A percentile compares a stretch with the other conserved stretches of the same genome.
phyloP scores from a whole-genome alignment of 164 flowering plant species.

The Dillenia turbinata region DNA sequence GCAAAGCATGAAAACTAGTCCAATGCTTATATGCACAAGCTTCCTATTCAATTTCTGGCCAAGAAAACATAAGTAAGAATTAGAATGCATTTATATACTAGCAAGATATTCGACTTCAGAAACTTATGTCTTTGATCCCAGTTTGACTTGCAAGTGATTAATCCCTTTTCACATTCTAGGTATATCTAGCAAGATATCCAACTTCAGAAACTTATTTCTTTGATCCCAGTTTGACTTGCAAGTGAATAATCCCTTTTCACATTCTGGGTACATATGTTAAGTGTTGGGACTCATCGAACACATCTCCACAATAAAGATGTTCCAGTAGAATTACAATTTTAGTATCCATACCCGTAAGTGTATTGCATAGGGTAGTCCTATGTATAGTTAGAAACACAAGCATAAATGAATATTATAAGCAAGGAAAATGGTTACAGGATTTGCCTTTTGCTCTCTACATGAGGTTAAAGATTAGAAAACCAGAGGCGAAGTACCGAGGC shows the following conservation, averaged over 20 bases:
- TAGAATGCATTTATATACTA: not conserved
- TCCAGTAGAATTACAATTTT: too few species aligned
- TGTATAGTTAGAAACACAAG: too few species aligned
- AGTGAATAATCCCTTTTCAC: not conserved
- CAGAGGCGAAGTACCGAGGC: too few species aligned
- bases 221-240: not conserved
- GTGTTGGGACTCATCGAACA: too few species aligned
- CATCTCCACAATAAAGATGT: too few species aligned
- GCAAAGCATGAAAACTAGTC: slow-evolving; percentile 86
- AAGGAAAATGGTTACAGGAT: too few species aligned
- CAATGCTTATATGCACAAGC: slow-evolving; percentile 82
- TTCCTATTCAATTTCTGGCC: slow-evolving; percentile 69
- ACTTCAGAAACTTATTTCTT: not conserved
- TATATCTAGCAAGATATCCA: not conserved
- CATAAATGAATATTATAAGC: too few species aligned
- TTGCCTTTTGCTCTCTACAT: too few species aligned
- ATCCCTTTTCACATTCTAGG: not conserved
- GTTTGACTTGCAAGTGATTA: not conserved
- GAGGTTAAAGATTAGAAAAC: too few species aligned
- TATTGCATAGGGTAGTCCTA: too few species aligned
- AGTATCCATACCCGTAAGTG: too few species aligned
- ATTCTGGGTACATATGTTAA: too few species aligned
- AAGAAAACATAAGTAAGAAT: slow-evolving; percentile 9
- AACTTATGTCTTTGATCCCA: not conserved
- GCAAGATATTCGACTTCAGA: not conserved